Conservation (phyloP, 306 rosid species). For the Crotalaria pallida region DNA sequence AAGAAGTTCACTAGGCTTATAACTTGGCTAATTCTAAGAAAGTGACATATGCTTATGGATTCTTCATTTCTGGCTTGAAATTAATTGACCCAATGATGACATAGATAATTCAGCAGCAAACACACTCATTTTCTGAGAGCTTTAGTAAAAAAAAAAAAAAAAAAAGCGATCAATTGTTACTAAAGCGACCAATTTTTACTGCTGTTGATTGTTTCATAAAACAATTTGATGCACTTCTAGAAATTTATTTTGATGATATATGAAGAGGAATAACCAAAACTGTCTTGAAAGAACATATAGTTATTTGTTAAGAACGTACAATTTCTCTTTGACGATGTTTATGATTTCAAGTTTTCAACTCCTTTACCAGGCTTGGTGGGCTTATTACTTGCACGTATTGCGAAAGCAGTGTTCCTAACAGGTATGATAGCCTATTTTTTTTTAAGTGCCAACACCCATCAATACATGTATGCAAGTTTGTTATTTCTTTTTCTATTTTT, state of each 20-base stretch:
- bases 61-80: not conserved
- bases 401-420: conserved; percentile 60
- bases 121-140: not conserved
- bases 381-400: conserved; percentile 61
- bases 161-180: not conserved
- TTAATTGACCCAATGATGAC: not conserved
- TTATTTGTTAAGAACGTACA: conserved; percentile 12
- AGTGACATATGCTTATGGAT: not conserved
- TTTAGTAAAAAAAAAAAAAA: not conserved
- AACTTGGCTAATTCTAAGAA: not conserved
- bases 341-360: conserved; percentile 29
- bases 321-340: conserved; percentile 4
- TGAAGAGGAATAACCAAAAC: not conserved
- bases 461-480: not conserved
- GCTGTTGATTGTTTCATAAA: not conserved
- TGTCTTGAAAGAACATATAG: not conserved
- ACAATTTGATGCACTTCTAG: not conserved
- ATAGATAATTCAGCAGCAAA: not conserved
- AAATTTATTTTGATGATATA: not conserved
- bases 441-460: not conserved
- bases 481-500: not conserved
- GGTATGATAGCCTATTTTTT: conserved; percentile 42
- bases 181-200: too few species aligned
- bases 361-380: conserved; percentile 74
- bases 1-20: not conserved